Conservation (phyloP, 257 asterid genomes). For the Fraxinus excelsior region DNA sequence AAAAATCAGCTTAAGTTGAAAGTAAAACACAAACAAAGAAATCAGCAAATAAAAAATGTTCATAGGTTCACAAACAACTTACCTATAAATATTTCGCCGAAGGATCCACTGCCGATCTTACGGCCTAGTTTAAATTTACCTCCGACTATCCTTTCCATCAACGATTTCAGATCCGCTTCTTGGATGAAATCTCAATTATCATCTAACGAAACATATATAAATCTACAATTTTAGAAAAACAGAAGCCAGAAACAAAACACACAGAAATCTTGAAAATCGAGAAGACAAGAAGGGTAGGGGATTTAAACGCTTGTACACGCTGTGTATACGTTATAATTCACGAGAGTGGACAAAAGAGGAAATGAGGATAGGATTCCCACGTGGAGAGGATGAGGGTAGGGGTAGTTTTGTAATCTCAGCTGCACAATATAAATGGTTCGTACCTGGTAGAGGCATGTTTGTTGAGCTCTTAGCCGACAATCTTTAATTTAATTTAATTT, state of each 20-base stretch:
- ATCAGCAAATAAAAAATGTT: neutral
- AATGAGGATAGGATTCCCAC: constrained; percentile 35
- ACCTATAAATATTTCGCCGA: constrained; percentile 91
- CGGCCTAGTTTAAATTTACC: constrained; percentile 96
- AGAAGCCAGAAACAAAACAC: constrained; percentile 10
- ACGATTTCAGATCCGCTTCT: constrained; percentile 26
- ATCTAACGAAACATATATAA: constrained; percentile 32
- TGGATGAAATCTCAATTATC: constrained; percentile 45
- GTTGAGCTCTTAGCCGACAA: too few species aligned
- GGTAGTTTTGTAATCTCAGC: constrained; percentile 33
- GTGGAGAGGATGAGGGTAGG: constrained; percentile 30
- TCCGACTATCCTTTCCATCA: constrained; percentile 79
- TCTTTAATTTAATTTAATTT: too few species aligned
- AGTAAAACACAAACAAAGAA: neutral
- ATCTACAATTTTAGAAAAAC: neutral
- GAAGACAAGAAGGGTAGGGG: constrained; percentile 22
- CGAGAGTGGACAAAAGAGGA: constrained; percentile 41
- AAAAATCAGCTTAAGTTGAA: neutral
- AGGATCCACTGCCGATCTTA: constrained; percentile 97
- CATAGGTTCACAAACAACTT: constrained; percentile 23
- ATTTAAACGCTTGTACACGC: constrained; percentile 41
- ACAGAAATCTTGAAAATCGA: constrained; percentile 22
- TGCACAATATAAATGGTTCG: neutral
- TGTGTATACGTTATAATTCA: constrained; percentile 24
- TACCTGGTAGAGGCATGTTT: too few species aligned